Base-by-base conservation (phyloP, 257 asterid genomes). In the Craterostigma plantagineum region DNA sequence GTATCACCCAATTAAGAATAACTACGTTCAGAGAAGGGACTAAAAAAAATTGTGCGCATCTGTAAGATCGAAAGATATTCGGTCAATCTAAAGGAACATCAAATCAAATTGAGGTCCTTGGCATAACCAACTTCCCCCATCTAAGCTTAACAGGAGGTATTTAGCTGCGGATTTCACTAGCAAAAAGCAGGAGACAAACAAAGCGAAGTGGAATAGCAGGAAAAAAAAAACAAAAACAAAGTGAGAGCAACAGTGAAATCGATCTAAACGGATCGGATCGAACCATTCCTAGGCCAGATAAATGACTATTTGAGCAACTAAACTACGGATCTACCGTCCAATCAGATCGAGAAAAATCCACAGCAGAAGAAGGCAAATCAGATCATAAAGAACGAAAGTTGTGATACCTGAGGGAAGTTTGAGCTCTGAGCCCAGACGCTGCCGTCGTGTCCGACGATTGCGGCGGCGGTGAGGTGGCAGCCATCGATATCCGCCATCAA, bases 381-480 rank as follows among this genome's bases (percentile, higher is more conserved):
- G 30, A 23, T 23, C 30, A 23, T 6, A 23, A 23, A 23, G 30
- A 34, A 34, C 33, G 50, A n/a, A 35, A 18, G 7, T 10, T 16
- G 39, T 43, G 42, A 55, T 27, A 64, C 71, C 66, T 64, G 50
- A 14, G 66, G 71, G 41, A 64, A 59, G 37, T 59, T 43, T 42
- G 59, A 38, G 35, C 51, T 59, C 45, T 64, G 71, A 52, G 71
- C 66, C 71, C 71, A 64, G 48, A 64, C 60, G 33, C 18, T 40
- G 54, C 71, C 63, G 56, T 59, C 71, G 56, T 64, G 71, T 9
- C 71, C 71, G 41, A 64, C 18, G 34, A 64, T 64, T 12, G 66
- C 71, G 10, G 66, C 63, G 16, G 71, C 51, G 18, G 60, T 51
- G 54, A 64, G 71, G 55, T 48, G 63, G 48, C 60, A 50, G 9